These are phyloP conservation scores for Boechera divaricarpa DNA, from an alignment of 345 rosid species.

Conservation along the genomic window DNA sequence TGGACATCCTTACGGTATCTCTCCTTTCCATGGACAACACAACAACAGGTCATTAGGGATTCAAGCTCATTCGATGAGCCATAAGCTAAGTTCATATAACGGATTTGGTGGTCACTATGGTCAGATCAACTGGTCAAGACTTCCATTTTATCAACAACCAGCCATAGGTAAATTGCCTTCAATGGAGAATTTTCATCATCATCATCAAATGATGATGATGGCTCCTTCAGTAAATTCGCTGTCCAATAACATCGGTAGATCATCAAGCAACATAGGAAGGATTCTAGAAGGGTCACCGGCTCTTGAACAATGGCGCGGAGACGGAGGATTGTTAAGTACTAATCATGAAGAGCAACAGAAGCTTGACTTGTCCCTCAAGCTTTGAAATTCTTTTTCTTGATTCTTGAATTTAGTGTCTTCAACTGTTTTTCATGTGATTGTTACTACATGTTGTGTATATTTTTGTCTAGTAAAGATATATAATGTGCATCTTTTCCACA, in stretches of 20 bases:
- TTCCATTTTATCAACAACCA: slow-evolving; percentile 60
- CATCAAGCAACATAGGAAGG: slow-evolving; percentile 41
- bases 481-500: slow-evolving; percentile 26
- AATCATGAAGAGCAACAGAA: slow-evolving; percentile 59
- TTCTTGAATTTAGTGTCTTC: slow-evolving; percentile 21
- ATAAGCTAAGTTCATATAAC: slow-evolving; percentile 54
- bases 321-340: slow-evolving; percentile 39
- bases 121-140: slow-evolving; percentile 54
- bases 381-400: slow-evolving; percentile 43
- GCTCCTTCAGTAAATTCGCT: slow-evolving; percentile 21
- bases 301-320: slow-evolving; percentile 49
- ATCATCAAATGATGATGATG: slow-evolving; percentile 38
- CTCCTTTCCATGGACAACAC: slow-evolving; percentile 58
- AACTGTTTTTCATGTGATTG: slow-evolving; percentile 18
- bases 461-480: slow-evolving; percentile 10
- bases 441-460: slow-evolving; percentile 42
- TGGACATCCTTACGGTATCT: slow-evolving; percentile 65
- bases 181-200: slow-evolving; percentile 43
- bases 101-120: slow-evolving; percentile 53
- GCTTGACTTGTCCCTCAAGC: slow-evolving; percentile 78
- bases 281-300: slow-evolving; percentile 43
- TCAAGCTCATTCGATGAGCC: slow-evolving; percentile 67
- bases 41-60: slow-evolving; percentile 61
- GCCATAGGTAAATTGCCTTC: slow-evolving; percentile 57
- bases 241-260: slow-evolving; percentile 44